phyloP scores from a whole-genome alignment of 768 basidiomycete species.

The Tulasnella sp. region DNA sequence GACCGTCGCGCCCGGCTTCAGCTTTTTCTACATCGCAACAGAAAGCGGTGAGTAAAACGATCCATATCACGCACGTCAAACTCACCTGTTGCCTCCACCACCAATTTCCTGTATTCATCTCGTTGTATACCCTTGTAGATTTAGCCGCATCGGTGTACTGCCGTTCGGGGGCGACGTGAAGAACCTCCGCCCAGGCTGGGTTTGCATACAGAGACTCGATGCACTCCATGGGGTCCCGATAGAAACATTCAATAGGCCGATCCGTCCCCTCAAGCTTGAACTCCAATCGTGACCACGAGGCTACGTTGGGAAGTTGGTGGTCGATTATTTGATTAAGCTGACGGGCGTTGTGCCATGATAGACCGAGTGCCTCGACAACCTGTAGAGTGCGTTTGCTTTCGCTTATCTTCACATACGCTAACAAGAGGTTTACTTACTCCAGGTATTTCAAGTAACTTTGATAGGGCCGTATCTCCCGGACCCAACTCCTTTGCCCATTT shows the following conservation, averaged over 20 bases:
- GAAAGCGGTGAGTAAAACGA: background rate
- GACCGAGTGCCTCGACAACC: background rate
- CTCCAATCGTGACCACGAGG: background rate
- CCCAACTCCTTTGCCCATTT: background rate
- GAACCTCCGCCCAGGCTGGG: constrained; percentile 33
- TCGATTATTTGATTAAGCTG: background rate
- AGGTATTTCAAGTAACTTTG: background rate
- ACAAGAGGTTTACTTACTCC: background rate
- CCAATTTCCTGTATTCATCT: constrained; percentile 43
- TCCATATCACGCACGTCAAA: background rate
- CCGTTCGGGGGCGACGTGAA: constrained; percentile 36
- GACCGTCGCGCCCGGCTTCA: constrained; percentile 35
- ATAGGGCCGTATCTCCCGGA: background rate
- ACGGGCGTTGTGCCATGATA: background rate
- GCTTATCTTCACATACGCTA: background rate
- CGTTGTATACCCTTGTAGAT: constrained; percentile 34
- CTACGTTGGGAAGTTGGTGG: background rate
- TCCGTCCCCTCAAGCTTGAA: background rate
- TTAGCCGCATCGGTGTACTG: constrained; percentile 31
- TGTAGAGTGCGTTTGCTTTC: background rate
- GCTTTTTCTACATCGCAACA: constrained; percentile 16
- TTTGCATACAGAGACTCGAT: constrained; percentile 35
- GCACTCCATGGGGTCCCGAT: constrained; percentile 34
- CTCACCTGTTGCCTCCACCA: constrained; percentile 40
- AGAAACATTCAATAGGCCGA: background rate